Evolutionary conservation across 495 filamentous ascomycete species (phyloP), one percentile per base, ranked within the genome.

Genomic region (Darksidea phi): DNA sequence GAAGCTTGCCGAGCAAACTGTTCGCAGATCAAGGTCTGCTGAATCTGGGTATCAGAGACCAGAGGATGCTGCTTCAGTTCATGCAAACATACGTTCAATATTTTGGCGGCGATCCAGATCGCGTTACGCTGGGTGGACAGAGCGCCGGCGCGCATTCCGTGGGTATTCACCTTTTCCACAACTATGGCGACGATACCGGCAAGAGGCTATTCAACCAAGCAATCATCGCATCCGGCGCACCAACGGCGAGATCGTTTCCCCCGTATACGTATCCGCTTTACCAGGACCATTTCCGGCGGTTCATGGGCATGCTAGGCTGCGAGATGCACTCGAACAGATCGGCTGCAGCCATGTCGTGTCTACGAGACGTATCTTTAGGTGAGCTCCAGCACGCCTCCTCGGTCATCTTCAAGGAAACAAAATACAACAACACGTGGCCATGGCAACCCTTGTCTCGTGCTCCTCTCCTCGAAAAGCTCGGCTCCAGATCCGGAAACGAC

Each of bases 141-240:
- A 54, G 48, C 26, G 64, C 64, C 11, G 64, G 64, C 37, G 64
- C 24, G 2, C 58, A 63, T 55, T 62, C 58, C 7, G 57, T 67
- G 13, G 58, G 48, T 13, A 45, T 59, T 28, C 58, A 58, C 38
- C 37, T 47, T 18, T 66, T 61, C 38, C 63, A 66, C 52, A 57
- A 57, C 47, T 66, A 66, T 36, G 57, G 51, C 24, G 6, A 23
- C 10, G 50, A 56, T 34, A 24, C 21, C 18, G 50, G 34, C n/a
- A 66, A 55, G 47, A 42, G 21, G 18, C 57, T 66, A 13, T 66
- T 66, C 37, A 13, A 18, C 3, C 56, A 59, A 23, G 63, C 48
- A 2, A 66, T 61, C 18, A 18, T 66, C 1, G 34, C 56, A 13
- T 61, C 63, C 8, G 57, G 63, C 1, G 49, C 63, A 1, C 24